These are phyloP conservation scores for Phytophthora pisi DNA, from an alignment of 352 stramenopile species.

Conservation along the genomic window DNA sequence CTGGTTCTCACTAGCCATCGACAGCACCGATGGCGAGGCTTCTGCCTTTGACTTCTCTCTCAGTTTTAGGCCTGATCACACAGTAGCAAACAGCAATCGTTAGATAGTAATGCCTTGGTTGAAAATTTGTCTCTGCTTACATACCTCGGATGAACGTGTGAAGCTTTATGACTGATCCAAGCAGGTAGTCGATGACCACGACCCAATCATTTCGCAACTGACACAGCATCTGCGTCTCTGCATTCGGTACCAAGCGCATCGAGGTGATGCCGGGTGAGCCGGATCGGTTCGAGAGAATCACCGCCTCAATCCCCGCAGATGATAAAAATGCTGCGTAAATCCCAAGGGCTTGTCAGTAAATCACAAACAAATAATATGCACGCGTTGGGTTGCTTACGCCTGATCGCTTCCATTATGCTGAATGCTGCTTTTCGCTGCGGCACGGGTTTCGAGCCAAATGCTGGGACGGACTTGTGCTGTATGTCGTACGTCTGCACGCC, in stretches of 20 bases:
- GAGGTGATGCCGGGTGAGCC: conserved; percentile 48
- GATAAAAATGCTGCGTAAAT: conserved; percentile 35
- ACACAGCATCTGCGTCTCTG: conserved; percentile 51
- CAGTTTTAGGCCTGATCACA: conserved; percentile 16
- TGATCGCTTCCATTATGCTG: conserved; percentile 56
- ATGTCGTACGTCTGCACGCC: conserved; percentile 65
- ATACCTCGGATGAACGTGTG: conserved; percentile 64
- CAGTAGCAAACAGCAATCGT: not conserved
- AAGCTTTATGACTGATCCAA: conserved; percentile 49
- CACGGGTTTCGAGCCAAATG: conserved; percentile 65
- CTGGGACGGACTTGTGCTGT: conserved; percentile 60
- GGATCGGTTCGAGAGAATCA: conserved; percentile 36
- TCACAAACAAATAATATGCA: not conserved
- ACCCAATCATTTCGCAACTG: conserved; percentile 81
- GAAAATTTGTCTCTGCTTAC: not conserved
- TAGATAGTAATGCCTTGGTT: not conserved
- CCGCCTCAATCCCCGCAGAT: conserved; percentile 27
- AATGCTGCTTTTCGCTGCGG: conserved; percentile 53
- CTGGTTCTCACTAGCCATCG: conserved; percentile 27
- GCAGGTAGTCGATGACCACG: conserved; percentile 55
- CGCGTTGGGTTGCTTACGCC: conserved; percentile 37
- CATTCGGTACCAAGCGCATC: conserved; percentile 44
- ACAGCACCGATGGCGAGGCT: conserved; percentile 40
- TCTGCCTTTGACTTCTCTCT: conserved; percentile 29
- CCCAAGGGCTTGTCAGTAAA: not conserved